Base-by-base conservation (phyloP, 2,329 filamentous ascomycete species). In the Cordyceps javanica region DNA sequence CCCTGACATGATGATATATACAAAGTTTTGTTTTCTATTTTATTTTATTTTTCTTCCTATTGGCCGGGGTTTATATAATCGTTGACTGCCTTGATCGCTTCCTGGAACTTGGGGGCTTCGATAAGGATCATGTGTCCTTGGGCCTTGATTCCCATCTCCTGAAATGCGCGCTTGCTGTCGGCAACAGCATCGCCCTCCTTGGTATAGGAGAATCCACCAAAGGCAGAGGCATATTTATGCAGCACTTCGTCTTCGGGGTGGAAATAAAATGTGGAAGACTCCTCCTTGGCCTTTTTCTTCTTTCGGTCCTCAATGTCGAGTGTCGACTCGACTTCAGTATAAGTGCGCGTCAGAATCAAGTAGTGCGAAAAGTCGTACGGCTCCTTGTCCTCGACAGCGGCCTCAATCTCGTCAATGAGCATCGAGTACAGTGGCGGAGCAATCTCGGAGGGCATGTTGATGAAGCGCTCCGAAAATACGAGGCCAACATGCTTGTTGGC, bases 391-490 rank as follows among this genome's bases (percentile, higher is more conserved):
- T 95, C 87, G 3, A 96, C 77, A 1, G 94, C 94, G 69, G 88
- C 92, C 67, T 88, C 81, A 52, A 99, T 86, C 79, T 99, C 94
- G 68, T 97, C 91, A 50, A 90, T 77, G 52, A 99, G 82, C 91
- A 97, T 96, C 52, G 82, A 85, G 80, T 97, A 97, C 84, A 97
- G 89, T 4, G 94, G 93, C 30, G 94, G 93, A 14, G 91, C 85
- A 62, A 96, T 86, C 73, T 97, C 90, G 16, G 90, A 80, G n/a
- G 94, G 94, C 79, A 97, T 92, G 76, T 99, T 99, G 77, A 99
- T 91, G 66, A 97, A 79, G 23, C 93, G 86, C 73, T 99, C 94
- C 2, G 91, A 90, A n/a, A 99, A 79, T 28, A 99, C 82, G 16
- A 99, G 77, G 3, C 91, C 94, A 58, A 97, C 82, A 57, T 91